Evolutionary conservation across 441 rosid genomes (phyloP), one percentile per base, ranked within the genome.

Genomic region (Erysimum pusillum): DNA sequence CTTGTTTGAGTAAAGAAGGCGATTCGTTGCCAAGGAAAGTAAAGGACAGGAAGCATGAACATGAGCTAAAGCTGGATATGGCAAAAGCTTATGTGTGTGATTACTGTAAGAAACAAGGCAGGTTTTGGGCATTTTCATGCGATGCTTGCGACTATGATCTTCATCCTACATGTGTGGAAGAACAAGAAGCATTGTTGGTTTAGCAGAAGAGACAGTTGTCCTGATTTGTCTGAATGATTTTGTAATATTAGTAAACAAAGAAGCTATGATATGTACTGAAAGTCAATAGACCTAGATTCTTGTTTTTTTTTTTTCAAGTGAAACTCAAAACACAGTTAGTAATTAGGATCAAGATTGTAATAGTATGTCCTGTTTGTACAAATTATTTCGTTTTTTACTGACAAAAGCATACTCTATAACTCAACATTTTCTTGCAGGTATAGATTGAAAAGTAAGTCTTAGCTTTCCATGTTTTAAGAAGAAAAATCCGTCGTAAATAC

Each of bases 51-150:
- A 87, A 85, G 63, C 98, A 89, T 71, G 89, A 82, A n/a, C 96
- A 90, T 78, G 81, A 74, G 52, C 88, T 92, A 54, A 85, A 91
- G 69, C 67, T 89, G 67, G 96, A 91, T 75, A 89, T 86, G 96
- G 97, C 95, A n/a, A 91, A 84, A 76, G 93, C 91, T 4, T 90
- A 88, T 56, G 87, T 88, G 2, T 91, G 97, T 14, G 92, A 92
- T 71, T 81, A 38, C 36, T 91, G 94, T 79, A 88, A 83, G 71
- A 76, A 74, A 65, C 86, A 79, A 76, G 96, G 96, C 15, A 82
- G 85, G 86, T 92, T 89, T 74, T 92, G 97, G 97, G 84, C 97
- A 20, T 87, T 90, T 74, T 87, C 94, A 22, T 92, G 96, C 38
- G 83, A 82, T 38, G 88, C 80, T 45, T 90, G 96, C 46, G 87